Conservation (phyloP, 805 yeast species). For the Millerago galiae region DNA sequence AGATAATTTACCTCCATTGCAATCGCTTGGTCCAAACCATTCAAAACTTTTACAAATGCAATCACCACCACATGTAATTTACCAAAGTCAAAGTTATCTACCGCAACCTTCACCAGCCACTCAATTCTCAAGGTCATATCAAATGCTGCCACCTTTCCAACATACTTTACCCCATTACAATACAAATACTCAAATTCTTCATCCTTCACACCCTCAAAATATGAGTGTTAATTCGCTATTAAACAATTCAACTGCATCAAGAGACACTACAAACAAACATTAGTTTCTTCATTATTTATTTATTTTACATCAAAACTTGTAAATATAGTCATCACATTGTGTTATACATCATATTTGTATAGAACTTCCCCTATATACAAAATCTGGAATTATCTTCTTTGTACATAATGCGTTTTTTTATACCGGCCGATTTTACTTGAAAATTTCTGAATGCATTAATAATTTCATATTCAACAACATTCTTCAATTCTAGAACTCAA, state of each 20-base stretch:
- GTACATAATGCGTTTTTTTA: too few relatives aligned
- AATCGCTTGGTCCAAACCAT: conserved; percentile 5
- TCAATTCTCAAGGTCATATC: conserved; percentile 7
- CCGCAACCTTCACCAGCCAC: conserved; percentile 9
- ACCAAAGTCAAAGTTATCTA: not conserved
- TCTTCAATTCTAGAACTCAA: too few relatives aligned
- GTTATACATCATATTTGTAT: too few relatives aligned
- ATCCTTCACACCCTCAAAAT: conserved; percentile 3
- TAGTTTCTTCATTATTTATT: not conserved
- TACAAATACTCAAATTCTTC: not conserved
- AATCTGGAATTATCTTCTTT: too few relatives aligned
- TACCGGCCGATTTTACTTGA: too few relatives aligned
- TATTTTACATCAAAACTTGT: too few relatives aligned
- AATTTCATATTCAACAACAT: too few relatives aligned
- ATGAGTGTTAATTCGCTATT: conserved; percentile 17
- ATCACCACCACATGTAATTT: conserved; percentile 1
- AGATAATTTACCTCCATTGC: not conserved
- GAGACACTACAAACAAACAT: not conserved
- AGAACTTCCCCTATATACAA: too few relatives aligned
- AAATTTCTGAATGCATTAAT: too few relatives aligned
- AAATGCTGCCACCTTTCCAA: conserved; percentile 9
- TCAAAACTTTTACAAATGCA: conserved; percentile 1
- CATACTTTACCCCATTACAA: conserved; percentile 5
- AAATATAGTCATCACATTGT: too few relatives aligned
- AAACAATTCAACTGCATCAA: conserved; percentile 6